phyloP scores from a whole-genome alignment of 768 basidiomycete species.

The Mycena belliarum region DNA sequence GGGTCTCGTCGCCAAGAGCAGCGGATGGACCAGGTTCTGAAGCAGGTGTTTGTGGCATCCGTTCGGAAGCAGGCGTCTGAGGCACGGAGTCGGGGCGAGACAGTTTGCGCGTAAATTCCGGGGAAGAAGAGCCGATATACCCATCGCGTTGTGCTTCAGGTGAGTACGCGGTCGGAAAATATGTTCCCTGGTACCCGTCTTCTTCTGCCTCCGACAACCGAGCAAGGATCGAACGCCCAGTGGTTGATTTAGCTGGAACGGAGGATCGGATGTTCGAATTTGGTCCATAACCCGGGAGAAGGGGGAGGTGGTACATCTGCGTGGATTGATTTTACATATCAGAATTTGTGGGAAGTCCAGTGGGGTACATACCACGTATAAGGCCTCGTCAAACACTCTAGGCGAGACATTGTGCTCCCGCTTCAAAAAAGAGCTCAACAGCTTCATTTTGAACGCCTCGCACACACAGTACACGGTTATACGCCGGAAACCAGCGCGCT shows the following conservation, averaged over 20 bases:
- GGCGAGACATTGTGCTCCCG: conserved; percentile 90
- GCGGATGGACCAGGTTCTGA: conserved; percentile 10
- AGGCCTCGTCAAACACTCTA: conserved; percentile 88
- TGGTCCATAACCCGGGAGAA: conserved; percentile 89
- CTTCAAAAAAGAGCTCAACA: conserved; percentile 83
- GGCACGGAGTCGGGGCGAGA: conserved; percentile 4
- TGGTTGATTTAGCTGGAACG: conserved; percentile 51
- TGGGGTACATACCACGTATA: conserved; percentile 77
- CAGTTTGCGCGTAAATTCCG: conserved; percentile 35
- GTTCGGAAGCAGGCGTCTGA: conserved; percentile 15
- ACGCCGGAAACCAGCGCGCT: conserved; percentile 76
- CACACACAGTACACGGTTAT: conserved; percentile 90
- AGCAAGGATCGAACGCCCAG: conserved; percentile 60
- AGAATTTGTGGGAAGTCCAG: background rate
- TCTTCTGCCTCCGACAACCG: conserved; percentile 88
- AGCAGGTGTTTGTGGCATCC: conserved; percentile 12
- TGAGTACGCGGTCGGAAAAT: conserved; percentile 53
- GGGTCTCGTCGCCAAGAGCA: background rate
- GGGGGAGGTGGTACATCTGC: conserved; percentile 89
- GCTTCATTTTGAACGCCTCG: conserved; percentile 82
- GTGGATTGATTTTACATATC: background rate
- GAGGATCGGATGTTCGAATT: conserved; percentile 86
- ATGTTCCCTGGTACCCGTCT: conserved; percentile 84
- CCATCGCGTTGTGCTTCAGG: conserved; percentile 50
- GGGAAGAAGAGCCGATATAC: conserved; percentile 60